Conservation (phyloP, 1,284 basidiomycete species). For the Earliella scabrosa region DNA sequence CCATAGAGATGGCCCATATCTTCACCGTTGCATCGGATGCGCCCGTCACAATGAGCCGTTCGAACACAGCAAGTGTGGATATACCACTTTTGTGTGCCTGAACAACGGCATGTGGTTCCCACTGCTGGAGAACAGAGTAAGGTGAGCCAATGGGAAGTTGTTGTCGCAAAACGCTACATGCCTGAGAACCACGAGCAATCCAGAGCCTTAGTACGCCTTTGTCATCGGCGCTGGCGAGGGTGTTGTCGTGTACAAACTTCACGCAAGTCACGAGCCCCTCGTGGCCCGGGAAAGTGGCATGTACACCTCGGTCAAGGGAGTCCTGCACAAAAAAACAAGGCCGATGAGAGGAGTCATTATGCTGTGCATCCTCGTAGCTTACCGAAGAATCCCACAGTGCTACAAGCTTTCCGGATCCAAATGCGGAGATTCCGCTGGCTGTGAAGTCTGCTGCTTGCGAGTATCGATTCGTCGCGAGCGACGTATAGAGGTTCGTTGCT, state of each 20-base stretch:
- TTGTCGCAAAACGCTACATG: constrained; percentile 20
- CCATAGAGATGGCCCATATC: constrained; percentile 59
- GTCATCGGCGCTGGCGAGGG: constrained; percentile 77
- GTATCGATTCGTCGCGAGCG: constrained; percentile 80
- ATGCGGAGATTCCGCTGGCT: constrained; percentile 65
- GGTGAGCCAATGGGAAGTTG: constrained; percentile 11
- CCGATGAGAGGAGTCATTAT: background rate
- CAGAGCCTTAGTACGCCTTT: constrained; percentile 65
- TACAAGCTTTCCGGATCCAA: constrained; percentile 78
- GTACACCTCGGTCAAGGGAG: constrained; percentile 56
- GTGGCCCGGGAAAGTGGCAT: constrained; percentile 76
- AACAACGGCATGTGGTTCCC: constrained; percentile 45
- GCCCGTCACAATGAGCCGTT: constrained; percentile 66
- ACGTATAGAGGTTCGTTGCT: constrained; percentile 66
- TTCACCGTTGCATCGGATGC: constrained; percentile 81
- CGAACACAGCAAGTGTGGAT: constrained; percentile 61
- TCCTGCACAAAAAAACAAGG: constrained; percentile 41
- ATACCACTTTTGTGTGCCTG: constrained; percentile 73
- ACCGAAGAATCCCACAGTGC: constrained; percentile 79
- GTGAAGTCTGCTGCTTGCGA: constrained; percentile 66
- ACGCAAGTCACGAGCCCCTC: constrained; percentile 77
- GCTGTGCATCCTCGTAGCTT: constrained; percentile 22
- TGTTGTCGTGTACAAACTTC: constrained; percentile 55
- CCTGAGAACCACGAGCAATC: no score
- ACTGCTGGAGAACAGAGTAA: constrained; percentile 51